Base-by-base conservation (phyloP, 1,284 basidiomycete genomes). In the Ceratobasidium sp. region DNA sequence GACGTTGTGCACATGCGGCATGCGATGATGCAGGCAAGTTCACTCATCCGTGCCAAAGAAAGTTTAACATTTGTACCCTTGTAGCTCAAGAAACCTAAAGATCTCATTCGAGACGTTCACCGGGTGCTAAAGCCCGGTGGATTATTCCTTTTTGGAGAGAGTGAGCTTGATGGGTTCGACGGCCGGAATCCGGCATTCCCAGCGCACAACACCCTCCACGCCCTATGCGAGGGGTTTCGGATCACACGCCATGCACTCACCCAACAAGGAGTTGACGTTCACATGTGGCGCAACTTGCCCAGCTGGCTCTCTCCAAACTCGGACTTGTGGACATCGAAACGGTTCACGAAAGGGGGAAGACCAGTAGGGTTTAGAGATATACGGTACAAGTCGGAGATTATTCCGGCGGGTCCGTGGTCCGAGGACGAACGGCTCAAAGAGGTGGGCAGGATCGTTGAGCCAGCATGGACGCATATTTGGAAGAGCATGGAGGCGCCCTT, bases 401-500 rank as follows among this genome's bases (percentile, higher is more conserved):
- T 75, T n/a, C 73, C 73, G 8, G 62, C 60, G 16, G 73, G 73
- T 5, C 73, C 73, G 20, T 75, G 73, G 60, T n/a, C n/a, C 23
- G 44, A 50, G n/a, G 48, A 54, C 2, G 30, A 46, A 7, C 41
- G 60, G 23, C 48, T 75, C 14, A 60, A 62, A n/a, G 62, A 75
- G 14, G 73, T 65, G 1, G 60, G 73, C 20, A 20, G 16, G 7
- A 41, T 75, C 6, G 60, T 62, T 20, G 46, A 65, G 50, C 62
- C 10, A n/a, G 73, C 60, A 14, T 75, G 60, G 73, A 30, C 59
- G 27, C 59, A 75, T 20, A 65, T 59, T 12, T 75, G 73, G 73
- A 48, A 27, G 20, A 73, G 57, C n/a, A 73, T 73, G 70, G 57
- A 73, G 30, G 70, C 46, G 23, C 57, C 57, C 3, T 62, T 73